Base-by-base conservation (phyloP, 768 basidiomycete genomes). In the Boletus tomentosulus region DNA sequence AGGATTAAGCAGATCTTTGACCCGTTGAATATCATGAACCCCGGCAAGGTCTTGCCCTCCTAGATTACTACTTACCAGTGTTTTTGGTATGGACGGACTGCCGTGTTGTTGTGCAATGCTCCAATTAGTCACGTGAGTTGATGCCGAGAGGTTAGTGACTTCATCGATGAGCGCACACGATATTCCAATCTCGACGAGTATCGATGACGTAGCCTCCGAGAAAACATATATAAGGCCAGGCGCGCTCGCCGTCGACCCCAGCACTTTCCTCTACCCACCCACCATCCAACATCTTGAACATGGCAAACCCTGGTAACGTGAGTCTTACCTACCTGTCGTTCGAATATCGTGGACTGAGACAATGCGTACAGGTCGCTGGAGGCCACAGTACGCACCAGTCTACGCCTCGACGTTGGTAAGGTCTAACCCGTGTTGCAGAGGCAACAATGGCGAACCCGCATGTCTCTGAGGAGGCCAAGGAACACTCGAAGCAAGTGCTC, bases 21-120 rank as follows among this genome's bases (percentile, higher is more conserved):
- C 71, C 91, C 92, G 4, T 78, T 82, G 33, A 88, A 91, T 5
- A 92, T 98, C 61, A 88, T 98, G 85, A 96, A 94, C 64, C 95
- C 93, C 1, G 86, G 88, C 31, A 93, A 93, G 67, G 87, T 93
- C 48, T 64, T 92, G 38, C 67, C 66, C 4, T 39, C 52, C 5
- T 51, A 46, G 35, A 44, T 35, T 16, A 31, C 33, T 19, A 10
- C n/a, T 1, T 11, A 11, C 15, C 22, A 24, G 30, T 19, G 19
- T 19, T 19, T 19, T 19, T 19, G 19, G 19, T 19, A 19, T 19
- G 19, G 19, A 19, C 19, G 19, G 19, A 19, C 19, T 19, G 19
- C 19, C 3, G 27, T 27, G 27, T 27, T 6, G 27, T 27, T 6
- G 27, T 27, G 27, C 27, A 34, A 5, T 27, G 9, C 31, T 10